Evolutionary conservation across 345 rosid species (phyloP), one percentile per base, ranked within the genome.

Genomic region (Camelina neglecta): DNA sequence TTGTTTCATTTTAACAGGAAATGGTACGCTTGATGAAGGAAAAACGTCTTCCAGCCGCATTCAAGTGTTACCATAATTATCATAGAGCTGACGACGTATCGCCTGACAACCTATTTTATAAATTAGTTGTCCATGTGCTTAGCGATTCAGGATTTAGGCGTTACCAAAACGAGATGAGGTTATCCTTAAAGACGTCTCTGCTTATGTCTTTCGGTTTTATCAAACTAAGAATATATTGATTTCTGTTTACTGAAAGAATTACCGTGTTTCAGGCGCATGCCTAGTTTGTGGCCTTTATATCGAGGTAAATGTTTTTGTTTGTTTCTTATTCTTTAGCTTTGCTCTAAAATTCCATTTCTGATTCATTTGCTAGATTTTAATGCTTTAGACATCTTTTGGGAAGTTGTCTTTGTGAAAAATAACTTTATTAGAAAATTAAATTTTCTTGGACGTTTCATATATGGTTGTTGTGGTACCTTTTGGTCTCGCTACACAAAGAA

Each of bases 121-220:
- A 85, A 80, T 74, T 95, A 96, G 97, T 90, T 70, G 83, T 95
- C 80, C 99, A 95, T 87, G 97, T 95, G 69, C 91, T 67, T 64
- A 86, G 89, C 65, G 99, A 92, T 81, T 90, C 96, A 5, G 87
- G 53, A 72, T 95, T 95, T 78, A 83, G 89, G 79, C 87, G 99
- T 71, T 95, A 95, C 80, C 97, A 90, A 64, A 95, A 89, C 73
- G 99, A 95, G 81, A 92, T 92, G 93, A 92, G 97, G 99, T 95
- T 54, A 69, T 80, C 18, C 74, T 76, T 69, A 49, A 41, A 33
- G 26, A 24, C 55, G 35, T 67, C 38, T 9, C 18, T 67, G 44
- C 69, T 60, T 55, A 49, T 57, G 54, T 53, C 49, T 44, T 60
- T 41, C 44, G 16, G 18, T 60, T 73, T 60, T 41, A 79, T 67